Percentiles rank a stretch among this genome's conserved stretches.
Conservation (phyloP, 2,329 filamentous ascomycete species). For the Fusarium bactridioides region DNA sequence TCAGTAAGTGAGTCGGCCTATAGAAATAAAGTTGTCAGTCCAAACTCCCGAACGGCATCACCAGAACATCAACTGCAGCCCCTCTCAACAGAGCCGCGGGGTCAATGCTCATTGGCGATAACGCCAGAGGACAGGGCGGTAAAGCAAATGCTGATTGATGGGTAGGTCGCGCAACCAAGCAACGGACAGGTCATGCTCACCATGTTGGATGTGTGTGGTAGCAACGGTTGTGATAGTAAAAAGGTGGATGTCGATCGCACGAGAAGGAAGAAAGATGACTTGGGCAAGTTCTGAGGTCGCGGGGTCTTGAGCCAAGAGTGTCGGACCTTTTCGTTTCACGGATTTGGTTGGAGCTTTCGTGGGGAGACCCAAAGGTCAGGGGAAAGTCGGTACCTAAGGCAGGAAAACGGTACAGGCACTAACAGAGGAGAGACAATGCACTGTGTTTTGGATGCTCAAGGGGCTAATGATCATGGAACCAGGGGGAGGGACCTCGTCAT, state of each 20-base stretch:
- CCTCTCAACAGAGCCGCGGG: slow-evolving; percentile 41
- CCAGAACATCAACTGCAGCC: slow-evolving; percentile 37
- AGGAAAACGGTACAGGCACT: slow-evolving; percentile 16
- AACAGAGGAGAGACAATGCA: slow-evolving; percentile 6
- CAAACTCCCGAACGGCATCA: slow-evolving; percentile 16
- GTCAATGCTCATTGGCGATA: slow-evolving; percentile 32
- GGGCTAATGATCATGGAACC: neutral
- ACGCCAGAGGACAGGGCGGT: slow-evolving; percentile 13
- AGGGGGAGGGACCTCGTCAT: neutral
- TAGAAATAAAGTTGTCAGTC: slow-evolving; percentile 37
- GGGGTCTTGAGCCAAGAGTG: slow-evolving; percentile 42
- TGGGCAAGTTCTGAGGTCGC: slow-evolving; percentile 43
- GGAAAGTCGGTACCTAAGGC: slow-evolving; percentile 36
- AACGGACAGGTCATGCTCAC: slow-evolving; percentile 35
- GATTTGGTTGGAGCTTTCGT: slow-evolving; percentile 42
- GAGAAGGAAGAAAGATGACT: slow-evolving; percentile 41
- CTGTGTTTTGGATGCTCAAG: slow-evolving; percentile 15
- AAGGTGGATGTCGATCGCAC: slow-evolving; percentile 39
- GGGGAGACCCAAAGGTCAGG: slow-evolving; percentile 34
- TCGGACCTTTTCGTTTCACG: slow-evolving; percentile 42
- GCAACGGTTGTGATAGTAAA: slow-evolving; percentile 28
- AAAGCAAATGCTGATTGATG: slow-evolving; percentile 1
- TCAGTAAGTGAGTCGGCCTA: slow-evolving; percentile 98
- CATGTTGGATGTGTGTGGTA: slow-evolving; percentile 40
- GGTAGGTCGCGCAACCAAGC: neutral